Evolutionary conservation across 192 early-diverging fungal genomes (phyloP).

Genomic region (Phlyctochytrium planicorne): DNA sequence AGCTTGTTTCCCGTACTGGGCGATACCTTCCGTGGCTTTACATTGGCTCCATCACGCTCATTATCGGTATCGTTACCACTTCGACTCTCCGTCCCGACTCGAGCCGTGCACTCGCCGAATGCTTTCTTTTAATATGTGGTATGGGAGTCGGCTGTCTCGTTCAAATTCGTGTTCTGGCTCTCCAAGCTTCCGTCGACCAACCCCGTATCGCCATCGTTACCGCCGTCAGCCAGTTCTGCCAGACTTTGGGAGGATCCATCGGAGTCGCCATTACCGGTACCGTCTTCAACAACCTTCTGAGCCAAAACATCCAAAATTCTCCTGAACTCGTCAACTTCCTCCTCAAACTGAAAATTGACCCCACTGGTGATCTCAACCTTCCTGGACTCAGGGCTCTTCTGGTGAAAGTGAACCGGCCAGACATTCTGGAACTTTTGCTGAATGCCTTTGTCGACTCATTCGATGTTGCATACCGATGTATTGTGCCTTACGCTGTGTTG

Average conservation of each 20-base stretch:
- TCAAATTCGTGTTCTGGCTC: conserved; percentile 67
- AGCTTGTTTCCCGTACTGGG: conserved; percentile 54
- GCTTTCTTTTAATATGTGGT: conserved; percentile 69
- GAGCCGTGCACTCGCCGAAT: conserved; percentile 49
- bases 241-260: conserved; percentile 59
- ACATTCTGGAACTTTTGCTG: conserved; percentile 16
- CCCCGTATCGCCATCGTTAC: conserved; percentile 19
- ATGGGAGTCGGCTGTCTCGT: conserved; percentile 72
- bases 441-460: conserved; percentile 27
- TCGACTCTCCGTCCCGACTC: conserved; percentile 56
- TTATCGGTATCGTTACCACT: conserved; percentile 63
- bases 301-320: conserved; percentile 34
- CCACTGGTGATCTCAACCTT: neutral
- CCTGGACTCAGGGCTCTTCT: neutral
- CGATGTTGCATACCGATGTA: conserved; percentile 16
- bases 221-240: conserved; percentile 47
- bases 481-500: conserved; percentile 34
- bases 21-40: conserved; percentile 13
- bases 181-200: conserved; percentile 19
- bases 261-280: conserved; percentile 68
- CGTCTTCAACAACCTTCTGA: conserved; percentile 61
- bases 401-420: neutral
- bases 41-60: conserved; percentile 42
- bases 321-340: neutral
- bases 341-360: neutral